phyloP scores from a whole-genome alignment of 176 grass and related monocot genomes.

The Themeda triandra region DNA sequence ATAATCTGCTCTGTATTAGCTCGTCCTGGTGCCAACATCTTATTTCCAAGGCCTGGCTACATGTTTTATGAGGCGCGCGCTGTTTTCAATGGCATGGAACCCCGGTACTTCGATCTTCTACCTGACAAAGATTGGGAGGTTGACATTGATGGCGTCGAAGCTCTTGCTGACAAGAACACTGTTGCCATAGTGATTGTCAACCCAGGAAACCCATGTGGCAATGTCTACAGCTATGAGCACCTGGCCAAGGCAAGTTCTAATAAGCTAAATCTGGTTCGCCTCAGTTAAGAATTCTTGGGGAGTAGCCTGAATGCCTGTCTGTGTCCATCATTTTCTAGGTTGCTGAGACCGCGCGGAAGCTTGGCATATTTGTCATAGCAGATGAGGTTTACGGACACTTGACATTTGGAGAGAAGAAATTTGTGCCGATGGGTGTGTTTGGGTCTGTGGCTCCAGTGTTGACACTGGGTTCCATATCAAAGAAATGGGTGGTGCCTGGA shows the following conservation, averaged over 20 bases:
- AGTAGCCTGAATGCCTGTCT: neutral
- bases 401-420: slow-evolving; percentile 50
- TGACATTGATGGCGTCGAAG: slow-evolving; percentile 44
- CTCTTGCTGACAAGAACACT: slow-evolving; percentile 59
- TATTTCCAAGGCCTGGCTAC: slow-evolving; percentile 66
- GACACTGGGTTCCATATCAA: slow-evolving; percentile 70
- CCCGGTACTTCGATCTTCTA: slow-evolving; percentile 62
- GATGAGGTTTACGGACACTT: slow-evolving; percentile 76
- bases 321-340: slow-evolving; percentile 28
- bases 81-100: slow-evolving; percentile 48
- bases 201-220: slow-evolving; percentile 72
- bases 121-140: slow-evolving; percentile 64
- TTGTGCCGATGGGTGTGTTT: slow-evolving; percentile 67
- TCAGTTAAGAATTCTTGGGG: neutral
- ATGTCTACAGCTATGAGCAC: slow-evolving; percentile 68
- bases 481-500: slow-evolving; percentile 43
- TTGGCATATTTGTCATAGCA: slow-evolving; percentile 69
- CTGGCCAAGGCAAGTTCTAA: slow-evolving; percentile 42
- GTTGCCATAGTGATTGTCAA: slow-evolving; percentile 75
- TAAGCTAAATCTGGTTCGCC: neutral
- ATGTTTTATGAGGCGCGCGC: slow-evolving; percentile 55
- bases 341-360: slow-evolving; percentile 50
- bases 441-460: slow-evolving; percentile 50
- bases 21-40: slow-evolving; percentile 59
- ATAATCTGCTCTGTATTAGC: slow-evolving; percentile 46